Base-by-base conservation (phyloP, 352 stramenopile genomes). In the Globisporangium spiculum region DNA sequence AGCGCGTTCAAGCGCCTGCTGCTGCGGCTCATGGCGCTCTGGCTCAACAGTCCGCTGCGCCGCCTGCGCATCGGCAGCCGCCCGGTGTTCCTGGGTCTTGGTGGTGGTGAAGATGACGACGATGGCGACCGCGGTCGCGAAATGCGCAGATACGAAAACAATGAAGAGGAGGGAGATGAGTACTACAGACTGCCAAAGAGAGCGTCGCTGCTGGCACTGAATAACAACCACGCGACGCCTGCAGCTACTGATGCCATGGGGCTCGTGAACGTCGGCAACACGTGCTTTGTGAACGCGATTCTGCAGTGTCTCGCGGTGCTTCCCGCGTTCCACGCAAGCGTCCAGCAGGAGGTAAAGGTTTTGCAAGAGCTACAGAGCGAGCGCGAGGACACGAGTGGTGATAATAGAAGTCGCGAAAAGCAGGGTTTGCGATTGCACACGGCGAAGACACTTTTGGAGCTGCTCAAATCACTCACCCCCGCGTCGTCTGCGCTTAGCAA, bases 221-320 rank as follows among this genome's bases (percentile, higher is more conserved):
- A 52, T 20, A 52, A 9, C 18, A 52, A 36, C 10, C 27, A 59
- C 7, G 48, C 22, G 7, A 24, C 18, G 6, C 4, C 16, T 30
- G 5, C 52, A 9, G 27, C 27, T 6, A 22, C 22, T 10, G 58
- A 38, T n/a, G 75, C 77, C 52, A 64, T 67, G 1, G 83, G 83
- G 9, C 75, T 93, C 1, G 60, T 71, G n/a, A 94, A 94, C 69
- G 78, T 69, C 63, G 83, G 83, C 65, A 92, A 94, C 54, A 80
- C 80, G 59, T 94, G 86, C 75, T 93, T 93, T 71, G 73, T 89
- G 34, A 92, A 89, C 64, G 80, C 86, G n/a, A 80, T 91, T 16
- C 46, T 92, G 22, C 84, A 92, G 63, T 94, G 84, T 66, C 71
- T 94, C 5, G 71, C 69, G 0, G 70, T 69, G 36, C 53, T 85